Evolutionary conservation across 768 basidiomycete species (phyloP).

Genomic region (Mycena venus): DNA sequence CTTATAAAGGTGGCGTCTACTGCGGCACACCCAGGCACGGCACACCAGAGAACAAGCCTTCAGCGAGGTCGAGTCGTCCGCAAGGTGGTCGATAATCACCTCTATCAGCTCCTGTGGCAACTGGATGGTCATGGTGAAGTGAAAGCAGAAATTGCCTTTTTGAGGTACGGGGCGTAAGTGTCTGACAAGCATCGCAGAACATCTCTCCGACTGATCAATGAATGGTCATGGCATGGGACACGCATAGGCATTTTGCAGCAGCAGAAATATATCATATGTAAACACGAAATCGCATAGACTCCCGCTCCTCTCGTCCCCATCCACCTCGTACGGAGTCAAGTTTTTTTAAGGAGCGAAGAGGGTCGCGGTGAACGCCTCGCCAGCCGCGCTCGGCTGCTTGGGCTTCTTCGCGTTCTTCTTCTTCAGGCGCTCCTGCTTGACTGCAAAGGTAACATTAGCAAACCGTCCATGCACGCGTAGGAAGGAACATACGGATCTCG

Average conservation of each 20-base stretch:
- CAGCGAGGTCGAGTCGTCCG: slow-evolving; percentile 45
- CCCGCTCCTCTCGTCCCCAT: neutral
- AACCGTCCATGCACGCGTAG: too few species aligned
- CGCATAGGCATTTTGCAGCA: slow-evolving; percentile 14
- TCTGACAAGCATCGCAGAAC: too few species aligned
- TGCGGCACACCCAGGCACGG: slow-evolving; percentile 54
- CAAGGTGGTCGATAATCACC: slow-evolving; percentile 60
- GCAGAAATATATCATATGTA: slow-evolving; percentile 1
- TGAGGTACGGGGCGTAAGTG: too few species aligned
- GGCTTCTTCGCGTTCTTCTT: slow-evolving; percentile 75
- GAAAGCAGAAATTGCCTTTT: too few species aligned
- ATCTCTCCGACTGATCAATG: too few species aligned
- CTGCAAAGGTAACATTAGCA: too few species aligned
- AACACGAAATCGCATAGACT: slow-evolving; percentile 29
- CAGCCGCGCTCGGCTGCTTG: too few species aligned
- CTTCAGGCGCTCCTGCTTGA: slow-evolving; percentile 84
- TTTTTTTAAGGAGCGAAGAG: slow-evolving; percentile 82
- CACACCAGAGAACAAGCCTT: slow-evolving; percentile 52
- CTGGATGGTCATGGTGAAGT: too few species aligned
- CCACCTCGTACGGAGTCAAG: neutral
- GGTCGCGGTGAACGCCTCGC: slow-evolving; percentile 86
- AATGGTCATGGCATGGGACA: neutral
- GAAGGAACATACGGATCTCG: slow-evolving; percentile 89
- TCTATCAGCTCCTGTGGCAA: slow-evolving; percentile 61
- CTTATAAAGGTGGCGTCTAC: slow-evolving; percentile 56